Evolutionary conservation across 768 basidiomycete genomes (phyloP), one percentile per base, ranked within the genome.

Genomic region (Lyophyllum atratum): DNA sequence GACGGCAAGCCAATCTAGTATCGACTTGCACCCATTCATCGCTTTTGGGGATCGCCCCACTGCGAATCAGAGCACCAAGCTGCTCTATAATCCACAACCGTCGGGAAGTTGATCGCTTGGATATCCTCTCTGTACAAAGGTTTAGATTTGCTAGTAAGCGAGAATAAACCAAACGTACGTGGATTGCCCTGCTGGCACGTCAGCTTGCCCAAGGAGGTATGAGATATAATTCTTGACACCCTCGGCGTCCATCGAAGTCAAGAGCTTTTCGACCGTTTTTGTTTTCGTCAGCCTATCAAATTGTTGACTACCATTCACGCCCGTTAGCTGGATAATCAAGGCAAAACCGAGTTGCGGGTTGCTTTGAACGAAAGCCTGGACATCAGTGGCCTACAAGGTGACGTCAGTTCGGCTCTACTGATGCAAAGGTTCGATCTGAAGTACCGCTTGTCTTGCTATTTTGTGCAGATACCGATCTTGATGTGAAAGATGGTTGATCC

Each of bases 401-500:
- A 26, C 39, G 40, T 50, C 25, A 44, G 33, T 42, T 24, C 34
- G 53, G 9, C 5, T 43, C 19, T 15, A 37, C 47, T 9, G 21
- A 53, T 10, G 8, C 39, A 43, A 11, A 17, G 17, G 48, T 40
- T 31, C 4, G 21, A 6, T n/a, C 7, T 51, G 12, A 47, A 33
- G 43, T 64, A 91, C 96, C 68, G 93, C 87, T 70, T 92, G 86
- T 56, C 82, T 82, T 2, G 96, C 93, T 17, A 89, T 87, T 72
- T 93, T 95, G 76, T 96, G 92, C 45, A 98, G 74, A 68, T 94
- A 90, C 49, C 94, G 84, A 70, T 98, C 95, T 44, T 80, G 81
- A 52, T 92, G 87, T 0, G 93, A 90, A 21, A 99, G 80, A 70
- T 98, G 95, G 68, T 96, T 96, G 58, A 96, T 95, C 93, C 95